Evolutionary conservation across 2,329 filamentous ascomycete genomes (phyloP).

Genomic region (Aspergillus proliferans): DNA sequence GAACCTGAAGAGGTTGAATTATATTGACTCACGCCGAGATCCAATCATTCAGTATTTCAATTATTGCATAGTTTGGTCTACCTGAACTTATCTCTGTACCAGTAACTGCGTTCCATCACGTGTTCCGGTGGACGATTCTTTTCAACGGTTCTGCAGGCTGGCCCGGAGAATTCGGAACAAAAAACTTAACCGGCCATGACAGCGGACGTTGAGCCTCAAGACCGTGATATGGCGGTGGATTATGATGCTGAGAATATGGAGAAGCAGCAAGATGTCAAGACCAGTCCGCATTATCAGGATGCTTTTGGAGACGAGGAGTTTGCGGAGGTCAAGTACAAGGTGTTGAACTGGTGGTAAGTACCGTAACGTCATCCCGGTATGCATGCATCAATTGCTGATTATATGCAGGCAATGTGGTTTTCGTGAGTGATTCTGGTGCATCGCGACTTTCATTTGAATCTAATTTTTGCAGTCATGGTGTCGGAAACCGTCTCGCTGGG

Average conservation of each 20-base stretch:
- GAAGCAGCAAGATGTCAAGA: slow-evolving; percentile 5
- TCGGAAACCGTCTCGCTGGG: slow-evolving; percentile 53
- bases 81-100: too few relatives aligned
- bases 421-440: slow-evolving; percentile 19
- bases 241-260: slow-evolving; percentile 8
- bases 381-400: slow-evolving; percentile 16
- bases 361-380: not conserved
- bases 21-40: too few relatives aligned
- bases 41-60: too few relatives aligned
- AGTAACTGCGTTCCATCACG: too few relatives aligned
- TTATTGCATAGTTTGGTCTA: too few relatives aligned
- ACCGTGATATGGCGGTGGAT: not conserved
- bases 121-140: not conserved
- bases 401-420: slow-evolving; percentile 35
- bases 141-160: not conserved
- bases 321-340: slow-evolving; percentile 44
- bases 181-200: not conserved
- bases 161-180: too few relatives aligned
- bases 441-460: not conserved
- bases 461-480: slow-evolving; percentile 41
- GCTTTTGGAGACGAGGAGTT: slow-evolving; percentile 29
- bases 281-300: slow-evolving; percentile 14
- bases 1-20: too few relatives aligned
- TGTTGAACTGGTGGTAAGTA: slow-evolving; percentile 38
- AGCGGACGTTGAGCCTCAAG: not conserved